Evolutionary conservation across 257 asterid genomes (phyloP), one percentile per base, ranked within the genome.

Genomic region (Solanum bulbocastanum): DNA sequence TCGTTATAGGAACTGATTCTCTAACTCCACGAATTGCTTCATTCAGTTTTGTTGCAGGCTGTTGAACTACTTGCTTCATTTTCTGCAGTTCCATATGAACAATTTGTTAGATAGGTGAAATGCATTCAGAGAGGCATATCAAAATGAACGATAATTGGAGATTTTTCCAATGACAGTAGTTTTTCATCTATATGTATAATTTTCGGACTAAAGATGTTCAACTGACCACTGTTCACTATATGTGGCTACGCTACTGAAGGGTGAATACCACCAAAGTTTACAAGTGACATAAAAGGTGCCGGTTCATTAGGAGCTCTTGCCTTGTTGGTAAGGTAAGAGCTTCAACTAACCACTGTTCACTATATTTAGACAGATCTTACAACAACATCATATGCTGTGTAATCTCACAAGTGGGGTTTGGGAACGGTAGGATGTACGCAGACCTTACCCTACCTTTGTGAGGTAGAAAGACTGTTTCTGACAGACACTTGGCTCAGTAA

Each of bases 1-100:
- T 89, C 87, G 78, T 88, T 6, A 90, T 40, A 1, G 94, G 90
- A 33, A 84, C 90, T 74, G 58, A 12, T 76, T 93, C 94, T 71
- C 91, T 89, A 15, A 82, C 91, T 11, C 91, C 93, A 72, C 93
- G 84, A 5, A 93, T 91, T 88, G 93, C 94, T 68, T 94, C 94
- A 35, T 92, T 92, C 87, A 91, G 37, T 52, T 86, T 89, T 60
- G 88, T 84, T 37, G 93, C 92, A 12, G 68, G 69, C 30, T 85
- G 91, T 10, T 89, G 90, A 56, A 84, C 92, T 91, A 88, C 90
- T 90, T 92, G 90, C 91, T 91, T 91, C 83, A 93, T 87, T 83
- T 93, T 92, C 97, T 94, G 90, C 90, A 78, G 18, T 18, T 4
- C 71, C 65, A 65, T 40, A 62, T 25, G 37, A 30, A 81, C 68